Evolutionary conservation across 306 rosid genomes (phyloP), one percentile per base, ranked within the genome.

Genomic region (Senna tora): DNA sequence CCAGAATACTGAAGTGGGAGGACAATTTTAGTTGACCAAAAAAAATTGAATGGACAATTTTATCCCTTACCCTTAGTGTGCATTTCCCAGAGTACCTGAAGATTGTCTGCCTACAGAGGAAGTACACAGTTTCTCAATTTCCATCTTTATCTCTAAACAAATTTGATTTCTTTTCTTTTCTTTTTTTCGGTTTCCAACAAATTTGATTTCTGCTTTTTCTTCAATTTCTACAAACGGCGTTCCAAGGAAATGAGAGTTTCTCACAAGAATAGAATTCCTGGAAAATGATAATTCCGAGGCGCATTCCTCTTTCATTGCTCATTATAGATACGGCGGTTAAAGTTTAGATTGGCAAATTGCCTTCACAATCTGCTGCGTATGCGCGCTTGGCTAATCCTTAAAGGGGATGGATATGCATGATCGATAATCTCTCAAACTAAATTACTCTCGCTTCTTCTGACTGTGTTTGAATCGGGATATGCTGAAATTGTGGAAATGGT

Each of bases 401-500:
- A 62, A 16, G 74, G 84, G 36, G n/a, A 39, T 47, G 66, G 55
- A 25, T 28, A 45, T 69, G 71, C 80, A 69, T 52, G 67, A 67
- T 15, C 61, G 25, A 38, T 12, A 71, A 50, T 42, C 15, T 20
- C 39, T 52, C 19, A 0, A 21, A 10, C 51, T 59, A 16, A 58
- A 68, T 51, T 42, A 21, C 17, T 6, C 22, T 71, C 16, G 16
- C 4, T 38, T 52, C 9, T 65, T 61, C 9, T 75, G 38, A 58
- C 34, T 56, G 34, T 55, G 32, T 22, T 33, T 5, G 56, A 20
- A n/a, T n/a, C 10, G 65, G 81, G 74, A 77, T 43, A 85, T 85
- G 90, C 71, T 83, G 66, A 85, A 54, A 78, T 45, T 77, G 75
- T 85, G 90, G 90, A 80, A 75, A 80, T 83, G 85, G 90, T 85